These are phyloP conservation scores for Datura wrightii DNA, from an alignment of 257 asterid genomes.

Conservation along the genomic window DNA sequence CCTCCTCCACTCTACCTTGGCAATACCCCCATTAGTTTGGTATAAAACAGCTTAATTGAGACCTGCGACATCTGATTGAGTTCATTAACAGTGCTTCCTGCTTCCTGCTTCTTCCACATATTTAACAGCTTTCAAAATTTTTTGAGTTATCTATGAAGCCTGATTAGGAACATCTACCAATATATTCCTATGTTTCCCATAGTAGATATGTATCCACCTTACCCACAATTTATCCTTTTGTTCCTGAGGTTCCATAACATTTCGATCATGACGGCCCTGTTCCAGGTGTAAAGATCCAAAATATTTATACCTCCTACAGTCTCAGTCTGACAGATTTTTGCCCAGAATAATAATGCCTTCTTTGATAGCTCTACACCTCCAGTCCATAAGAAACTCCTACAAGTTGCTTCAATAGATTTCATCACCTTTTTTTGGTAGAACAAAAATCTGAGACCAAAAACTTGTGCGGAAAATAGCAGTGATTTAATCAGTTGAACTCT, in stretches of 20 bases:
- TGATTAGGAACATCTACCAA: neutral
- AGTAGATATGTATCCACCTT: neutral
- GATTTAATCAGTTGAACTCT: too few relatives aligned
- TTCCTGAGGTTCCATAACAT: neutral
- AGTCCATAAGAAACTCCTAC: neutral
- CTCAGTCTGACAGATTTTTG: too few relatives aligned
- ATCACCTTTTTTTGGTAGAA: neutral
- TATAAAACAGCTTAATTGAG: neutral
- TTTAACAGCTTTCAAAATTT: neutral
- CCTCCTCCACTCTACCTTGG: neutral
- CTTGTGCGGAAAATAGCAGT: too few relatives aligned
- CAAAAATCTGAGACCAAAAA: too few relatives aligned
- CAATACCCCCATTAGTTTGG: neutral
- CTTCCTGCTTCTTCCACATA: neutral
- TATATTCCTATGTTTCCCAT: neutral
- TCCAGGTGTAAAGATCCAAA: neutral
- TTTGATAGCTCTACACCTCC: neutral
- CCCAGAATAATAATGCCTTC: neutral
- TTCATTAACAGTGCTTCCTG: neutral
- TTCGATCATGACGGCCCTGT: neutral
- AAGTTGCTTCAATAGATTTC: neutral
- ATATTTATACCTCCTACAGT: neutral
- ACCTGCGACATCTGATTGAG: neutral
- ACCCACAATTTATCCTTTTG: neutral
- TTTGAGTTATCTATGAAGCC: neutral